A percentile compares a stretch with the other conserved stretches of the same genome.
phyloP scores from a whole-genome alignment of 2,329 filamentous ascomycete species.

The Apiospora arundinis region DNA sequence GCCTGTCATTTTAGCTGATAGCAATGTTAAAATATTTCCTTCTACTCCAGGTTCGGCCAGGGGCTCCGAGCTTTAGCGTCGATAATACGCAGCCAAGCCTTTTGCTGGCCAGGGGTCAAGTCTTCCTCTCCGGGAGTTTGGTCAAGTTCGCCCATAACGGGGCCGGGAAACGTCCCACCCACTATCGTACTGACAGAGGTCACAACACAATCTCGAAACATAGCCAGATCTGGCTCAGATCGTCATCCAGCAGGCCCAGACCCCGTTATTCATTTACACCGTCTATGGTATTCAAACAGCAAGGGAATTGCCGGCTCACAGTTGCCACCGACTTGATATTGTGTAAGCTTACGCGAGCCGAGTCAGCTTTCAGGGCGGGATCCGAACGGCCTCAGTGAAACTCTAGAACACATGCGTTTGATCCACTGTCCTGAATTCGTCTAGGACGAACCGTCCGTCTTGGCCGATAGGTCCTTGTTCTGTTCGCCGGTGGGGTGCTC shows the following conservation, averaged over 20 bases:
- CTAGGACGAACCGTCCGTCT: background rate
- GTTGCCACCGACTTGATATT: background rate
- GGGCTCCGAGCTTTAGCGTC: conserved; percentile 13
- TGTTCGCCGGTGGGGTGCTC: background rate
- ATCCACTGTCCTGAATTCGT: background rate
- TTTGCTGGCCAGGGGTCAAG: background rate
- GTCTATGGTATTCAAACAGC: background rate
- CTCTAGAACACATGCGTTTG: background rate
- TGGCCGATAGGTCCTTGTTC: background rate
- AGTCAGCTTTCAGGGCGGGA: background rate
- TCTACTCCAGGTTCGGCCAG: background rate
- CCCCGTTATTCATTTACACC: background rate
- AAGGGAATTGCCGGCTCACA: background rate
- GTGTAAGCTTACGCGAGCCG: background rate
- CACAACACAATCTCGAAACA: background rate
- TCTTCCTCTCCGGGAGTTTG: conserved; percentile 13
- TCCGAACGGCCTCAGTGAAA: background rate
- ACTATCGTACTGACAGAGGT: background rate
- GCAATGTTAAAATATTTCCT: background rate
- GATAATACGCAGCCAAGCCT: conserved; percentile 15
- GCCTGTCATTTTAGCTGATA: background rate
- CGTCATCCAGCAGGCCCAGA: background rate
- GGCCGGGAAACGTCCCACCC: background rate
- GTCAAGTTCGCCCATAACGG: background rate
- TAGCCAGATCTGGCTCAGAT: background rate